Base-by-base conservation (phyloP, 345 rosid species). In the Citrus hindsii region DNA sequence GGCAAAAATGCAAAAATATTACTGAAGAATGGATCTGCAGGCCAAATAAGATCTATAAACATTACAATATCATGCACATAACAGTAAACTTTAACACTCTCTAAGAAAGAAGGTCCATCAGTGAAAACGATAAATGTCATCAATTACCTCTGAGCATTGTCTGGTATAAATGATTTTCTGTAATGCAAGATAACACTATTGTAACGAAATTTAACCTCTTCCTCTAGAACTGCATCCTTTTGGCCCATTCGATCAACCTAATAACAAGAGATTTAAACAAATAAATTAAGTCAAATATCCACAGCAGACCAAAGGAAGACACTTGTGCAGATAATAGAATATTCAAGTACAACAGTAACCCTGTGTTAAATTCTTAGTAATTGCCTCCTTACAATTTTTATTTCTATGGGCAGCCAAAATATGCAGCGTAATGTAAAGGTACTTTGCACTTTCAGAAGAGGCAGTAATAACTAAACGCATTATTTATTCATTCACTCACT, bases 81-180 rank as follows among this genome's bases (percentile, higher is more conserved):
- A 28, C 16, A 58, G 65, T 4, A 56, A 40, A 46, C 13, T 69
- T 25, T 3, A 35, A 21, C 4, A 37, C 9, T 51, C 67, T 18
- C 35, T 37, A 63, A 21, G 51, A 60, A 77, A 70, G 22, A 70
- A 67, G 30, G 13, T 51, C 30, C 25, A 51, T 71, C 18, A 66
- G 58, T 24, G 58, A 28, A 62, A 46, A 38, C 6, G 22, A 14
- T 19, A 69, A 51, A 33, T 21, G 68, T 19, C 73, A 55, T 18
- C 6, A 79, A 69, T 53, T 80, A 94, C 99, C 98, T 91, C 84
- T 94, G 98, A 60, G 92, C 85, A 88, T 92, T 93, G 82, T 94
- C 98, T 83, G 89, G 99, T 79, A 90, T 90, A 84, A 92, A 94
- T 78, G 98, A 97, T 85, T 94, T 97, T 81, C 95, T 90, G 84